These are phyloP conservation scores for Cercis canadensis DNA, from an alignment of 306 rosid species.

Conservation along the genomic window DNA sequence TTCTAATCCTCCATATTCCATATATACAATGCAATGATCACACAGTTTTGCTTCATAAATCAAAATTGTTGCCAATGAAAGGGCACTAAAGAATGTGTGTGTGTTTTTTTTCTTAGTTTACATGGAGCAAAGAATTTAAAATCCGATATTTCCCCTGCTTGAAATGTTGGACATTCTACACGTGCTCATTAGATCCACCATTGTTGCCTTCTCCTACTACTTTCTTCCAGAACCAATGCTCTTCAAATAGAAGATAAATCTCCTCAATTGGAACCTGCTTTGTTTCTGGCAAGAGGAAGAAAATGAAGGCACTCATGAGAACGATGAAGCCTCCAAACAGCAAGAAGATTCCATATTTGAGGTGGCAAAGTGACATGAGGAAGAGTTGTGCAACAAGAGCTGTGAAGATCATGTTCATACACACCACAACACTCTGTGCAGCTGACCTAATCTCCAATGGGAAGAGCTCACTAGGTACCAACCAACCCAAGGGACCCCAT, in stretches of 20 bases:
- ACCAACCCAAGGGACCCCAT: conserved; percentile 72
- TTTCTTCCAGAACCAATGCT: conserved; percentile 70
- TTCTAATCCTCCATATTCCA: no score
- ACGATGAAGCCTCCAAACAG: conserved; percentile 57
- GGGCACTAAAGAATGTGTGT: no score
- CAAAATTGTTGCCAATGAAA: no score
- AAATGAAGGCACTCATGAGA: conserved; percentile 67
- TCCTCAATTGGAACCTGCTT: conserved; percentile 74
- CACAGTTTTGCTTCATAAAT: no score
- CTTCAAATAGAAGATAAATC: conserved; percentile 56
- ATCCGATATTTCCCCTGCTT: no score
- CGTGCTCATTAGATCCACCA: no score
- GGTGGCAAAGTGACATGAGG: conserved; percentile 55
- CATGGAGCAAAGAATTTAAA: no score
- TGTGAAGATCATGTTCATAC: conserved; percentile 63
- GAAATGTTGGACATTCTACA: no score
- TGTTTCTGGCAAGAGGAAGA: conserved; percentile 67
- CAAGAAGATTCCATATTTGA: conserved; percentile 59
- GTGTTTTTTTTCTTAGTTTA: no score
- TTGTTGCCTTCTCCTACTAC: no score
- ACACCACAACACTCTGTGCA: conserved; percentile 64
- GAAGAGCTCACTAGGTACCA: conserved; percentile 69
- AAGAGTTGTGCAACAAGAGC: conserved; percentile 70
- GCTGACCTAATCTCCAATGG: conserved; percentile 70
- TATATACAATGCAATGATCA: no score